phyloP scores from a whole-genome alignment of 371 early-diverging fungal genomes.

The Umbelopsis sp. region DNA sequence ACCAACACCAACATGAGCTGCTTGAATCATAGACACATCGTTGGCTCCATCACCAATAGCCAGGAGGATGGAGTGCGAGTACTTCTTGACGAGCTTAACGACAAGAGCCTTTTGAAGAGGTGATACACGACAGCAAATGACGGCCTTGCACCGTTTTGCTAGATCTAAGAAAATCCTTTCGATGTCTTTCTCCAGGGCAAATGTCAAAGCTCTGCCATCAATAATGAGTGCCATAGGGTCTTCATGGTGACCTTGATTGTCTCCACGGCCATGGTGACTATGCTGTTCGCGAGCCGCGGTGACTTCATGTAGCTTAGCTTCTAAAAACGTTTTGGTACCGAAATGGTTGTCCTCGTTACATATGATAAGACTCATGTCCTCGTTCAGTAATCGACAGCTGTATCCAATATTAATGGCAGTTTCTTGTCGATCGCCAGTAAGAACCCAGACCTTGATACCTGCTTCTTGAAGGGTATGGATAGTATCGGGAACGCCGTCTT shows the following conservation, averaged over 20 bases:
- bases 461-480: conserved; percentile 93
- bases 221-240: conserved; percentile 70
- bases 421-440: conserved; percentile 94
- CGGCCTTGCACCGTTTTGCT: conserved; percentile 80
- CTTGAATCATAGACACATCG: conserved; percentile 98
- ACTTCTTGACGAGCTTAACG: conserved; percentile 83
- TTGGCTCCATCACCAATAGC: conserved; percentile 99
- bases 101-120: conserved; percentile 94
- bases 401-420: conserved; percentile 94
- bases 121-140: conserved; percentile 92
- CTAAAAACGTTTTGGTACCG: conserved; percentile 70
- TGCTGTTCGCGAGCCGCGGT: conserved; percentile 48
- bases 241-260: conserved; percentile 45
- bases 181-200: conserved; percentile 70
- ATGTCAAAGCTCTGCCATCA: conserved; percentile 71
- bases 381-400: conserved; percentile 83
- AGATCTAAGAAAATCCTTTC: conserved; percentile 73
- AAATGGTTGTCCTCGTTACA: conserved; percentile 74
- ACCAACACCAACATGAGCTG: conserved; percentile 96
- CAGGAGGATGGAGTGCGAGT: conserved; percentile 73
- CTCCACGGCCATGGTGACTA: conserved; percentile 45
- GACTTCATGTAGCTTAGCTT: conserved; percentile 67
- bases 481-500: conserved; percentile 97
- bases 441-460: conserved; percentile 97
- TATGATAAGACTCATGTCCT: conserved; percentile 81